Evolutionary conservation across 768 basidiomycete genomes (phyloP).

Genomic region (Calocera viscosa): DNA sequence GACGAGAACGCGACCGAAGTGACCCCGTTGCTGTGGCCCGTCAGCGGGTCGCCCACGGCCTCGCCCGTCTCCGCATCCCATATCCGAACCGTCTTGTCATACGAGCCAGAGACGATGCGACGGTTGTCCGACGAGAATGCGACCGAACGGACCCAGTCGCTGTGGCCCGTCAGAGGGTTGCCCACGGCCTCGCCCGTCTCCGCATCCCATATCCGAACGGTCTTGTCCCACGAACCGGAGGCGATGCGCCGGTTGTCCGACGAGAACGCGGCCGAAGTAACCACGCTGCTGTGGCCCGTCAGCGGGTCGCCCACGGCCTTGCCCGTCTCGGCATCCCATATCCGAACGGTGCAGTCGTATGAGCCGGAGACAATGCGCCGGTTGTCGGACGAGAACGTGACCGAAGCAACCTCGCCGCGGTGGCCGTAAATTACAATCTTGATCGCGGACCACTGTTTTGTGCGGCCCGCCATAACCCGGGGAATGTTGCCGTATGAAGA

Average conservation of each 20-base stretch:
- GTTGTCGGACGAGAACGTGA: neutral
- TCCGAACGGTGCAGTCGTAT: neutral
- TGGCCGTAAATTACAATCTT: neutral
- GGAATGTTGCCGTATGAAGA: neutral
- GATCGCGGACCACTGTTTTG: neutral
- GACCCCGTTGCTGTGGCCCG: neutral
- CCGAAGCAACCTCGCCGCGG: neutral
- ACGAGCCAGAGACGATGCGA: conserved; percentile 7
- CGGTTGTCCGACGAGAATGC: conserved; percentile 12
- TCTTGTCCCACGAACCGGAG: conserved; percentile 12
- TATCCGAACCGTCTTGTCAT: conserved; percentile 10
- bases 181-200: neutral
- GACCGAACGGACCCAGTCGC: conserved; percentile 8
- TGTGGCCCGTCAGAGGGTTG: conserved; percentile 1
- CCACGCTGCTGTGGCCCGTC: neutral
- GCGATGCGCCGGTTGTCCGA: conserved; percentile 7
- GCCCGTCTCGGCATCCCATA: conserved; percentile 8
- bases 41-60: neutral
- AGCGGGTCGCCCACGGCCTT: neutral
- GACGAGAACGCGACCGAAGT: neutral
- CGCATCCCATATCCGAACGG: conserved; percentile 15
- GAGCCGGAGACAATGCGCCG: neutral
- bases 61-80: neutral
- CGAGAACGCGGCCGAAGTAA: conserved; percentile 10
- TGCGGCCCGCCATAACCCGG: neutral